Conservation (phyloP, 805 yeast species). For the Ogataea naganishii region DNA sequence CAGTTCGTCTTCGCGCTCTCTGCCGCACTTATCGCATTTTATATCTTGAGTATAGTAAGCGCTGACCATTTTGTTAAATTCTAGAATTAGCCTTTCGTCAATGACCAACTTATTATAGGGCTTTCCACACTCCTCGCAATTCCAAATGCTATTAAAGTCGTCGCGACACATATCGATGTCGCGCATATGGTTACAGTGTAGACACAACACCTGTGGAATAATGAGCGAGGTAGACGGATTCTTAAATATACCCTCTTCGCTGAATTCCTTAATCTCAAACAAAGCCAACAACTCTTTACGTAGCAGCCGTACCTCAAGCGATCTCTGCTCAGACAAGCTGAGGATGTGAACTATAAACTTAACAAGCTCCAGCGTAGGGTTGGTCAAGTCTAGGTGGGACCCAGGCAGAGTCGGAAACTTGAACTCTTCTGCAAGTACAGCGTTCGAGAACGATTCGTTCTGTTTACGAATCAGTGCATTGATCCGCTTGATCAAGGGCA, state of each 20-base stretch:
- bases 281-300: slow-evolving; percentile 65
- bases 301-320: slow-evolving; percentile 64
- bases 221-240: slow-evolving; percentile 69
- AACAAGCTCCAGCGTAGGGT: slow-evolving; percentile 74
- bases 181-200: slow-evolving; percentile 61
- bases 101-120: slow-evolving; percentile 57
- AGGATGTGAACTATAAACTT: slow-evolving; percentile 69
- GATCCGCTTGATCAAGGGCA: slow-evolving; percentile 58
- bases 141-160: slow-evolving; percentile 41
- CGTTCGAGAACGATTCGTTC: slow-evolving; percentile 61
- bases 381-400: slow-evolving; percentile 44
- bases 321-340: slow-evolving; percentile 52
- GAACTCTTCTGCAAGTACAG: slow-evolving; percentile 56
- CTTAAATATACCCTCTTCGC: slow-evolving; percentile 58
- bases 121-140: slow-evolving; percentile 58
- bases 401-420: slow-evolving; percentile 76
- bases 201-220: slow-evolving; percentile 67
- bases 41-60: slow-evolving; percentile 71
- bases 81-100: slow-evolving; percentile 73
- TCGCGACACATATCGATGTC: slow-evolving; percentile 82
- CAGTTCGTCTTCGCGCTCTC: slow-evolving; percentile 58
- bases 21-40: slow-evolving; percentile 69
- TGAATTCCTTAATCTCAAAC: slow-evolving; percentile 80
- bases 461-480: slow-evolving; percentile 60
- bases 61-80: slow-evolving; percentile 46